A percentile compares a stretch with the other conserved stretches of the same genome.
These are phyloP conservation scores for Holtermannia corniformis DNA, from an alignment of 768 basidiomycete genomes.

Conservation along the genomic window DNA sequence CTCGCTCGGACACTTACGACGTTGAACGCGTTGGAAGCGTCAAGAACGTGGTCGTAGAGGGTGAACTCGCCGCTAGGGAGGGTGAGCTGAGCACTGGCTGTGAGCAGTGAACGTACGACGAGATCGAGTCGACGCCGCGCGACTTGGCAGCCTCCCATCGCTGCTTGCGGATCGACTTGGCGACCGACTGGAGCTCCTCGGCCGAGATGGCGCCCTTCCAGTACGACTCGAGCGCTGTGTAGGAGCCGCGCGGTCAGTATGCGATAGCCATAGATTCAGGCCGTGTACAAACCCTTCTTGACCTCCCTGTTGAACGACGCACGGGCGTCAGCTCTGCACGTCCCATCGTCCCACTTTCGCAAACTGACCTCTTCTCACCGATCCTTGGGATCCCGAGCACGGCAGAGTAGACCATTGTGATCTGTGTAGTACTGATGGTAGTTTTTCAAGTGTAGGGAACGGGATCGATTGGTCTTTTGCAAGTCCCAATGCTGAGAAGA, in stretches of 20 bases:
- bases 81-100: constrained; percentile 10
- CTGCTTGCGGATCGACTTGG: constrained; percentile 75
- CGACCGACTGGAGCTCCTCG: constrained; percentile 76
- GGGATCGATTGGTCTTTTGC: constrained; percentile 7
- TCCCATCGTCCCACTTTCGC: background rate
- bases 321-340: background rate
- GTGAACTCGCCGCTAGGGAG: constrained; percentile 90
- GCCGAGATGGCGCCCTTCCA: constrained; percentile 87
- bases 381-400: constrained; percentile 91
- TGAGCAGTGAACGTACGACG: constrained; percentile 56
- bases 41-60: constrained; percentile 95
- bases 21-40: constrained; percentile 93
- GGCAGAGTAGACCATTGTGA: constrained; percentile 72
- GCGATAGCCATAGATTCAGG: background rate
- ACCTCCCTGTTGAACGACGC: background rate
- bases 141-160: constrained; percentile 81
- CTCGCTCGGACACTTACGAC: constrained; percentile 42
- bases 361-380: constrained; percentile 46
- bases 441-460: constrained; percentile 2
- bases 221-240: constrained; percentile 82
- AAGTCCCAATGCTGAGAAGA: constrained; percentile 8
- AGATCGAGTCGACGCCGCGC: constrained; percentile 77
- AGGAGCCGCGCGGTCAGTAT: constrained; percentile 5
- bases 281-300: background rate
- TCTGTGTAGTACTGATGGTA: constrained; percentile 35